Evolutionary conservation across 2,329 filamentous ascomycete species (phyloP).

Genomic region (Venturia carpophila): DNA sequence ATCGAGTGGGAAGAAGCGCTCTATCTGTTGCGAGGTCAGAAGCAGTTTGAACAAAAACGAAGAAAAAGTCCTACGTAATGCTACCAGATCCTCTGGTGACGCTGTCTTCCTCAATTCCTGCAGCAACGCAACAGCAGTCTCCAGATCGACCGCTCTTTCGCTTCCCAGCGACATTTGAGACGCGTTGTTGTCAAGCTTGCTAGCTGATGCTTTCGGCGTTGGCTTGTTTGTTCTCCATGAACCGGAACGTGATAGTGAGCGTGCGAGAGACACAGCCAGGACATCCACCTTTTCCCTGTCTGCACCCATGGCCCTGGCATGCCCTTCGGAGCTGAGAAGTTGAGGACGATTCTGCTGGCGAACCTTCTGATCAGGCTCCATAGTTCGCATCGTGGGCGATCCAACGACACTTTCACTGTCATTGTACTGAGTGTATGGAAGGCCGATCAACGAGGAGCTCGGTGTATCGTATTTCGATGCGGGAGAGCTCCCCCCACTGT

Average conservation of each 20-base stretch:
- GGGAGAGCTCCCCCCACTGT: not conserved
- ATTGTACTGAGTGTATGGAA: not conserved
- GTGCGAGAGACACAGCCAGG: constrained; percentile 10
- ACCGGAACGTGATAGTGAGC: constrained; percentile 5
- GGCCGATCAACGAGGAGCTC: not conserved
- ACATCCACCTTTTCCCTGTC: constrained; percentile 3
- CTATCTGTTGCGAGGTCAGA: constrained; percentile 18
- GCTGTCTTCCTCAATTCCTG: constrained; percentile 42
- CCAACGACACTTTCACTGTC: not conserved
- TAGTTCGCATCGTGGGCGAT: not conserved
- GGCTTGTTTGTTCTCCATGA: not conserved
- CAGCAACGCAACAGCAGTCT: constrained; percentile 38
- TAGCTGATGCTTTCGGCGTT: not conserved
- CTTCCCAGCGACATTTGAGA: constrained; percentile 5
- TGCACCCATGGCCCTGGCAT: not conserved
- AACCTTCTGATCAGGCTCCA: not conserved
- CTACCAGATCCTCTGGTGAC: constrained; percentile 41
- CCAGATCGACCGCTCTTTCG: constrained; percentile 32
- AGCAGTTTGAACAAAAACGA: not conserved
- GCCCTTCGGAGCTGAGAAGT: not conserved
- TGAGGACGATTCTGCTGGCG: constrained; percentile 12
- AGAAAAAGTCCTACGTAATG: constrained; percentile 29
- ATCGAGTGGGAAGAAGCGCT: constrained; percentile 19
- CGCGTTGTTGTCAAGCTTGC: not conserved
- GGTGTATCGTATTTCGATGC: not conserved